Conservation (phyloP, 108 stramenopile genomes). For the Pinguiococcus pyrenoidosus region DNA sequence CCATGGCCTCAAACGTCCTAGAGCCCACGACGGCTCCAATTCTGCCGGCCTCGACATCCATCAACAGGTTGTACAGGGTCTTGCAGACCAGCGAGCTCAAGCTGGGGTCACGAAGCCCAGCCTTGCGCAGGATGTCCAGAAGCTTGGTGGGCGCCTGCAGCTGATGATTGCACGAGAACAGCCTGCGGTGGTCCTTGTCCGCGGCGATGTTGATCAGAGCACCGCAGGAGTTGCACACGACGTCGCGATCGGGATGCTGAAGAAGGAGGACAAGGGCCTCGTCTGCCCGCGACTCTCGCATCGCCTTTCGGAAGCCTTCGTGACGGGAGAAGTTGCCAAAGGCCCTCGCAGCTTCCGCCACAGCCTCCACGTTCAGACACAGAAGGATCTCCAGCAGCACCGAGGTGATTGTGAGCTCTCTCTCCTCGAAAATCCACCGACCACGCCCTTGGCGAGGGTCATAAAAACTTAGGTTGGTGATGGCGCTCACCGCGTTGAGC, state of each 20-base stretch:
- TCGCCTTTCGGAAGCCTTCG: constrained; percentile 6
- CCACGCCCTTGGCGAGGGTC: too few relatives aligned
- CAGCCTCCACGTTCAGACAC: constrained; percentile 29
- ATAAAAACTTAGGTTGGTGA: constrained; percentile 32
- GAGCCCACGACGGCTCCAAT: too few relatives aligned
- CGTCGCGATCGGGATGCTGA: constrained; percentile 15
- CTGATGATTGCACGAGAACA: constrained; percentile 6
- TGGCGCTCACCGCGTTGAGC: constrained; percentile 25
- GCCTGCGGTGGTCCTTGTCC: background rate
- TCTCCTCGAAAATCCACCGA: constrained; percentile 4
- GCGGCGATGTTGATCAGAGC: constrained; percentile 31
- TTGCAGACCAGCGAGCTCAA: constrained; percentile 20
- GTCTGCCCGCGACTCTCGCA: constrained; percentile 5
- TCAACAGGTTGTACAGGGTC: constrained; percentile 25
- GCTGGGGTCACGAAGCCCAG: constrained; percentile 10
- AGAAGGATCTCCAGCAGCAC: constrained; percentile 21
- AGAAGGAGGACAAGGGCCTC: constrained; percentile 33
- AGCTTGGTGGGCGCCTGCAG: constrained; percentile 7
- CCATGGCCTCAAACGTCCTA: too few relatives aligned
- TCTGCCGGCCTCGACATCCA: background rate
- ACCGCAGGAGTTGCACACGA: constrained; percentile 24
- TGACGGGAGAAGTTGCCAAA: constrained; percentile 35
- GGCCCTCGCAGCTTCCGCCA: constrained; percentile 33
- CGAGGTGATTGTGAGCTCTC: background rate
- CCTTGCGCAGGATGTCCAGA: constrained; percentile 6